These are phyloP conservation scores for Chlorophyllum brunneum DNA, from an alignment of 768 basidiomycete genomes.

Conservation along the genomic window DNA sequence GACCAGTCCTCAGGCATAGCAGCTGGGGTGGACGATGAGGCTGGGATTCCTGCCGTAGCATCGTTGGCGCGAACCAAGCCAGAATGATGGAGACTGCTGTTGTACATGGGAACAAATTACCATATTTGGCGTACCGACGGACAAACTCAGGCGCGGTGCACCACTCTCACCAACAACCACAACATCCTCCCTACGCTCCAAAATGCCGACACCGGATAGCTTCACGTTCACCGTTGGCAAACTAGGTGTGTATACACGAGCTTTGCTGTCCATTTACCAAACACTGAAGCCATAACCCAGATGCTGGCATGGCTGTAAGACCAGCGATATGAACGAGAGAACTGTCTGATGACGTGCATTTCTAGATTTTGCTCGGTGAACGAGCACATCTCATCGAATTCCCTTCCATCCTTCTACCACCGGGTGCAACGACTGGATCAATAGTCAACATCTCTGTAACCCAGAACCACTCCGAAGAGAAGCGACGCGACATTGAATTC, in stretches of 20 bases:
- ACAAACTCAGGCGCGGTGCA: not conserved
- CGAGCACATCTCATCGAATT: conserved; percentile 97
- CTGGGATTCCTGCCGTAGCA: not conserved
- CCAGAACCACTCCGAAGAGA: conserved; percentile 82
- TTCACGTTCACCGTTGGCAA: conserved; percentile 95
- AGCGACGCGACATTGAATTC: conserved; percentile 77
- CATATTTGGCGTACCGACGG: not conserved
- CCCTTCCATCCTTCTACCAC: conserved; percentile 90
- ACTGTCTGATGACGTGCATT: not conserved
- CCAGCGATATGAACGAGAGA: conserved; percentile 1
- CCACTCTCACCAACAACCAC: conserved; percentile 1
- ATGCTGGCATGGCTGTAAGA: conserved; percentile 90
- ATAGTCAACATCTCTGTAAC: conserved; percentile 97
- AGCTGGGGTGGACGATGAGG: not conserved
- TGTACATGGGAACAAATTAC: conserved; percentile 1
- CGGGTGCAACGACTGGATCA: conserved; percentile 88
- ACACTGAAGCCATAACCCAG: conserved; percentile 33
- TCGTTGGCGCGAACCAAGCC: not conserved
- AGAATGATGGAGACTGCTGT: not conserved
- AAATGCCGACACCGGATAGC: conserved; percentile 47
- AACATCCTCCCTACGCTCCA: not conserved
- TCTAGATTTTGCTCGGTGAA: conserved; percentile 86
- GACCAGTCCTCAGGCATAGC: conserved; percentile 33
- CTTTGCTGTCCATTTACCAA: conserved; percentile 1
- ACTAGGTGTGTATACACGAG: conserved; percentile 61